Base-by-base conservation (phyloP, 257 asterid genomes). In the Agastache rugosa region DNA sequence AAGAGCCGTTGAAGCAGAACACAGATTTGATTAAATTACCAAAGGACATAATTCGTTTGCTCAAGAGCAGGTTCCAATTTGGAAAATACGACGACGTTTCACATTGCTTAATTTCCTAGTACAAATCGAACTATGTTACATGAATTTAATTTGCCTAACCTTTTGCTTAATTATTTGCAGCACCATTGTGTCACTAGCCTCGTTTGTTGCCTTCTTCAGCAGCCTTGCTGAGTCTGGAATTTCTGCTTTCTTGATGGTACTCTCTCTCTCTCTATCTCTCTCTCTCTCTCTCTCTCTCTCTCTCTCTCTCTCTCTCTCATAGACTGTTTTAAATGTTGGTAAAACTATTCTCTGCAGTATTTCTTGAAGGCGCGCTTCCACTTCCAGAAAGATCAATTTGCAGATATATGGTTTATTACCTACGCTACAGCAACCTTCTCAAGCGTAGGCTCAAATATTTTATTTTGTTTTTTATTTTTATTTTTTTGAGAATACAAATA, bases 201-300 rank as follows among this genome's bases (percentile, higher is more conserved):
- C 92, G 15, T 67, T 78, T 63, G 85, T 85, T 53, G 86, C 89
- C 11, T 84, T 89, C 81, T 89, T 89, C 82, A 82, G 81, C 61
- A 86, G 92, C 63, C 80, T 89, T 79, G 96, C 85, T 14, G 90
- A 87, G 81, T 88, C 92, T 4, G 96, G 96, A 58, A 60, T 83
- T 22, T 75, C 75, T 55, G 74, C 92, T 66, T 83, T 84, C 81
- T 79, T 89, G 63, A 54, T 82, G 90, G 96, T 89, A 54, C 39
- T 9, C 50, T 9, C 68, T 63, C 69, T 39, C 51, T 63, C 31
- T 37, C 50, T 63, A 37, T 56, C 63, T 14, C 63, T 55, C 37
- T 23, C 55, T 48, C 22, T 5, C 20, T 48, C 20, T 48, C 55
- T 48, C 20, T 48, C 55, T 16, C 20, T 47, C 53, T 15, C 53